These are phyloP conservation scores for Psidium friedrichsthalianum DNA, from an alignment of 345 rosid species.

Conservation along the genomic window DNA sequence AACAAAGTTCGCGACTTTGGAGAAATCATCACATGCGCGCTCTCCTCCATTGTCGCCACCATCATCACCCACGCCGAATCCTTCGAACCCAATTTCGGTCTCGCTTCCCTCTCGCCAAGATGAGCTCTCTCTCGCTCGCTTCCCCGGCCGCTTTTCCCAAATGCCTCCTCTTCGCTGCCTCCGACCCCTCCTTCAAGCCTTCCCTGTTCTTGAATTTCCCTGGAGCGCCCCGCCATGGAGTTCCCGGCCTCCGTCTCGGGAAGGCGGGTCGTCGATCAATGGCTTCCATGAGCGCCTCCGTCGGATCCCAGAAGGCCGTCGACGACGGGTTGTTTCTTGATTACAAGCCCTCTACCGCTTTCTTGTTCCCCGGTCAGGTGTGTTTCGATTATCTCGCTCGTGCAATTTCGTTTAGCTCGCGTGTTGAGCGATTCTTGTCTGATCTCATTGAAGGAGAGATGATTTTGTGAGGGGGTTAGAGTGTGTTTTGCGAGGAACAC, in stretches of 20 bases:
- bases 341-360: conserved; percentile 69
- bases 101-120: not conserved
- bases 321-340: conserved; percentile 58
- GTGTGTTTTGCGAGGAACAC: not conserved
- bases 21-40: conserved; percentile 1
- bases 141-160: not conserved
- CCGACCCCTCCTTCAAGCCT: not conserved
- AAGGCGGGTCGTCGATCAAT: conserved; percentile 23
- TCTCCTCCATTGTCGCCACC: conserved; percentile 2
- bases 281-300: conserved; percentile 58
- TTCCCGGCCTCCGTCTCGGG: not conserved
- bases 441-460: not conserved
- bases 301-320: conserved; percentile 41
- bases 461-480: not conserved
- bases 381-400: not conserved
- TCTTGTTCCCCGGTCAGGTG: conserved; percentile 97
- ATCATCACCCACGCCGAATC: not conserved
- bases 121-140: not conserved
- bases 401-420: not conserved
- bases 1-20: not conserved
- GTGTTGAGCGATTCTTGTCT: not conserved
- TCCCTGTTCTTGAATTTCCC: not conserved
- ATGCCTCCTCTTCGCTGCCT: not conserved
- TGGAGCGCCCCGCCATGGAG: not conserved
- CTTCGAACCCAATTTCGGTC: not conserved